Evolutionary conservation across 2,329 filamentous ascomycete species (phyloP).

Genomic region (Penicillium thymicola): DNA sequence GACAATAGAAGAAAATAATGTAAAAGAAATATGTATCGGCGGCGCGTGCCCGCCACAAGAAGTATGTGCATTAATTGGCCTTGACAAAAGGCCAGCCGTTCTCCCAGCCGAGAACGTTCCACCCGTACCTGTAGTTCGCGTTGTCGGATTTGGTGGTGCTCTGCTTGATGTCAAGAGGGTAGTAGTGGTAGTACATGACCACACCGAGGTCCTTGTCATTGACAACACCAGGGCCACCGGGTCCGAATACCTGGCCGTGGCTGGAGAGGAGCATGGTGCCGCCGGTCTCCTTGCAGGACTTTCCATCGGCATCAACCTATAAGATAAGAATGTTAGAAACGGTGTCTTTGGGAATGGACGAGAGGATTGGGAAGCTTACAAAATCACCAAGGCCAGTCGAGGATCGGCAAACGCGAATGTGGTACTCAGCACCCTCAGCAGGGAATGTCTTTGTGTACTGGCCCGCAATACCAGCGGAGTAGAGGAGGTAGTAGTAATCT

Average conservation of each 20-base stretch:
- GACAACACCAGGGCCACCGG: slow-evolving; percentile 56
- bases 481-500: slow-evolving; percentile 63
- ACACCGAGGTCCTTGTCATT: slow-evolving; percentile 44
- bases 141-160: slow-evolving; percentile 49
- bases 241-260: slow-evolving; percentile 61
- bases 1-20: slow-evolving; percentile 12
- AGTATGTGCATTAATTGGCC: slow-evolving; percentile 15
- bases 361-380: slow-evolving; percentile 31
- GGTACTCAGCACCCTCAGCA: slow-evolving; percentile 59
- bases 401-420: slow-evolving; percentile 61
- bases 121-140: slow-evolving; percentile 44
- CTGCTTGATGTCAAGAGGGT: slow-evolving; percentile 44
- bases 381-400: slow-evolving; percentile 53
- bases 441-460: slow-evolving; percentile 52
- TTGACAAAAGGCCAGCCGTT: slow-evolving; percentile 44
- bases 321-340: not conserved
- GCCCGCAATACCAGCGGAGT: slow-evolving; percentile 59
- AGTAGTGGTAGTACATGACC: slow-evolving; percentile 63
- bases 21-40: not conserved
- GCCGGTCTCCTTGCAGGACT: slow-evolving; percentile 54
- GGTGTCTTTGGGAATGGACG: not conserved
- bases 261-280: slow-evolving; percentile 60
- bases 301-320: slow-evolving; percentile 53
- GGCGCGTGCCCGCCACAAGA: not conserved
- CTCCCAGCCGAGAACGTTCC: slow-evolving; percentile 45